Base-by-base conservation (phyloP, 495 filamentous ascomycete genomes). In the Hypoxylon subgilvum region DNA sequence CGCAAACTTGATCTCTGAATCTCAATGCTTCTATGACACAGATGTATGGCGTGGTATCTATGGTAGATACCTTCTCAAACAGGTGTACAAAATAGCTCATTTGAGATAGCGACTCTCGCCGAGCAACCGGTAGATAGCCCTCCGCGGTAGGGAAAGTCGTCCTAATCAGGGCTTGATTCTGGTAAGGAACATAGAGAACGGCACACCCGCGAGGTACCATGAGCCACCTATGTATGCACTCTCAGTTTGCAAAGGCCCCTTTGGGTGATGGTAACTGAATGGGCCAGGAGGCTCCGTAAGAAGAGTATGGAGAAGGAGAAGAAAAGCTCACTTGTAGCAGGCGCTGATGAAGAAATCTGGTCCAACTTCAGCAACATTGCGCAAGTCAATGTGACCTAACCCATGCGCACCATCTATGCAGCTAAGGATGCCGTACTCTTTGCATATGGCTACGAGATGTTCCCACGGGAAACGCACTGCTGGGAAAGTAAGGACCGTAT, bases 281-380 rank as follows among this genome's bases (percentile, higher is more conserved):
- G 4, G 28, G 17, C n/a, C 5, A 36, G 4, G 18, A 23, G 43
- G 18, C 10, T n/a, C 4, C 7, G 12, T 16, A 30, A 18, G 28
- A 46, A 6, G 28, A 32, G 22, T 32, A 39, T 4, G 34, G 19
- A 9, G 8, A 38, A 43, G 40, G 13, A 17, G 87, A 87, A 28
- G 79, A 78, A 65, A 85, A 10, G 91, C 82, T 90, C 88, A 95
- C 78, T 94, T 94, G 69, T 94, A 88, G 57, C 80, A 85, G 60
- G 92, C 94, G 17, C 74, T 83, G n/a, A 87, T 79, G 53, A 91
- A 84, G 70, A 94, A 94, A 69, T 94, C 89, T 3, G 86, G 82
- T 14, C 83, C 76, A 17, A 91, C 51, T 9, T 42, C 52, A 10
- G 54, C 65, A 49, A 92, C 71, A 65, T 90, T 57, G 35, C 60